These are phyloP conservation scores for Sophora flavescens DNA, from an alignment of 306 rosid genomes.

Conservation along the genomic window DNA sequence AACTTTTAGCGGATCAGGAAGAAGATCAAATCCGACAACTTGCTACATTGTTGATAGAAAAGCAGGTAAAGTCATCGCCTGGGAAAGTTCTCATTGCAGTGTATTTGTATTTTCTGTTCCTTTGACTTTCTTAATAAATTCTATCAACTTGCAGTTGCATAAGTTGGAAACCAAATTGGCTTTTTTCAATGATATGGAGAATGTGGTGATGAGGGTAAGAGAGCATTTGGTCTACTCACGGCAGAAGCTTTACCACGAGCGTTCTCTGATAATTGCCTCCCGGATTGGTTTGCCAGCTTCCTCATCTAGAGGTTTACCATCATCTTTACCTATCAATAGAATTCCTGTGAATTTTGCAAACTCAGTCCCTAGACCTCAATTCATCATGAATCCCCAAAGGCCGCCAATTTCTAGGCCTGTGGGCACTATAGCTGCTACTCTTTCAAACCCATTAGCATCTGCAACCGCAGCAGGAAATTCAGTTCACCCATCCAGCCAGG, in stretches of 20 bases:
- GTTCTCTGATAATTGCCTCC: conserved; percentile 76
- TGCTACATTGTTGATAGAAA: conserved; percentile 71
- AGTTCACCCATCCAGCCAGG: conserved; percentile 61
- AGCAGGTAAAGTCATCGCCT: conserved; percentile 62
- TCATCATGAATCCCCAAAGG: conserved; percentile 60
- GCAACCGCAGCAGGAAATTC: conserved; percentile 56
- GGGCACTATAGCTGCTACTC: conserved; percentile 50
- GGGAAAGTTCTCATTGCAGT: neutral
- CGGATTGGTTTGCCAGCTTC: conserved; percentile 70
- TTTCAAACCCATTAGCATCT: conserved; percentile 51
- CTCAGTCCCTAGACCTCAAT: conserved; percentile 66
- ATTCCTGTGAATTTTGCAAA: conserved; percentile 61
- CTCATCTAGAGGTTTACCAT: conserved; percentile 61
- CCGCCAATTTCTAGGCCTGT: conserved; percentile 61
- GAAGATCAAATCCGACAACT: conserved; percentile 76
- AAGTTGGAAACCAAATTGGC: conserved; percentile 78
- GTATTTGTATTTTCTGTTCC: conserved; percentile 17
- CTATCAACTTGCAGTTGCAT: conserved; percentile 63
- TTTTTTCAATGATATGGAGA: conserved; percentile 76
- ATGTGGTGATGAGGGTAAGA: conserved; percentile 64
- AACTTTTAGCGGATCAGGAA: conserved; percentile 76
- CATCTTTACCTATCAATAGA: conserved; percentile 61
- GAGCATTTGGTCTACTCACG: conserved; percentile 78
- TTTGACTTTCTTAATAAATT: conserved; percentile 31
- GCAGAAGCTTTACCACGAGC: conserved; percentile 83